These are phyloP conservation scores for Cardiosporidium cionae DNA, from an alignment of 169 alveolate species.

Conservation along the genomic window DNA sequence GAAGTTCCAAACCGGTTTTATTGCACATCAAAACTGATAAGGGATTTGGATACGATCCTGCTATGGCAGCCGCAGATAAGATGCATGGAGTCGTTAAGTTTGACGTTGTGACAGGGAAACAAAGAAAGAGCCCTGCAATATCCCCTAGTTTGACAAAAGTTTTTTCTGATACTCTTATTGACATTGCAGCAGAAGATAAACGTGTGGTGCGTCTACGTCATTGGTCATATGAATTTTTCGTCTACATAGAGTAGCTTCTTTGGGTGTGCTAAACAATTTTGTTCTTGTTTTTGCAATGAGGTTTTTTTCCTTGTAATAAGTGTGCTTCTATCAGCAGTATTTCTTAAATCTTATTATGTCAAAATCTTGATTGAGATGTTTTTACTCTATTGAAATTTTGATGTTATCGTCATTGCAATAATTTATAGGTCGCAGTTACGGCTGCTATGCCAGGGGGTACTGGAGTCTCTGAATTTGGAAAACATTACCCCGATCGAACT, in stretches of 20 bases:
- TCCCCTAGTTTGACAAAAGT: conserved; percentile 38
- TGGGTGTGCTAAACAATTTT: no score
- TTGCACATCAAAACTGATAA: conserved; percentile 63
- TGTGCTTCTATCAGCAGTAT: no score
- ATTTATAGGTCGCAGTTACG: conserved; percentile 39
- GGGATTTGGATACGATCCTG: conserved; percentile 57
- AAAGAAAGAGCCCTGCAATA: neutral
- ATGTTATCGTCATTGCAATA: no score
- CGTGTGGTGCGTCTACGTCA: conserved; percentile 15
- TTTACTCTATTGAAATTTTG: no score
- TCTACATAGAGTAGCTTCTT: no score
- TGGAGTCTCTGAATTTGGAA: conserved; percentile 56
- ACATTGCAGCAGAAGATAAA: conserved; percentile 45
- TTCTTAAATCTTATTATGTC: no score
- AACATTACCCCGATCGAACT: conserved; percentile 47
- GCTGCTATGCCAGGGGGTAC: conserved; percentile 80
- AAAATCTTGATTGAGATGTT: no score
- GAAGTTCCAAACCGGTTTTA: conserved; percentile 39
- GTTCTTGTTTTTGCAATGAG: no score
- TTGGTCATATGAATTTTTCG: no score
- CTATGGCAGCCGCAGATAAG: conserved; percentile 51
- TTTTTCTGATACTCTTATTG: conserved; percentile 45
- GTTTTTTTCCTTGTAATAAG: no score
- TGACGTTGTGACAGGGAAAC: conserved; percentile 14
- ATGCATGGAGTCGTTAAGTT: conserved; percentile 47